Evolutionary conservation across 2,329 filamentous ascomycete genomes (phyloP), one percentile per base, ranked within the genome.

Genomic region (Fusarium aywerte): DNA sequence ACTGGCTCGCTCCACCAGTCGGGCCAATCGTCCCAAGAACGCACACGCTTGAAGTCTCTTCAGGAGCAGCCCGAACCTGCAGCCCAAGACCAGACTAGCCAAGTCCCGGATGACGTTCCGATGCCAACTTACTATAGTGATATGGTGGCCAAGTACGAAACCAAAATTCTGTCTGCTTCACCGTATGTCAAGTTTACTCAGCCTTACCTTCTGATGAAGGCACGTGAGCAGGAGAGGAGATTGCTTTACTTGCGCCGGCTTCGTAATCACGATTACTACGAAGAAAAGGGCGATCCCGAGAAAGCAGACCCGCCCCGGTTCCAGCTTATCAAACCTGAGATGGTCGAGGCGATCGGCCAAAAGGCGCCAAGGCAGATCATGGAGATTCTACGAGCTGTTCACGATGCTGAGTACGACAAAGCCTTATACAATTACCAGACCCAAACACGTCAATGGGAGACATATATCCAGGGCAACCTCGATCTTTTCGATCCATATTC

Each of bases 361-460:
- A 90, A 90, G 70, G 91, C 92, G 5, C 92, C 94, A 0, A 88
- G 89, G 42, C 93, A 97, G 74, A 92, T 97, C 31, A 93, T 94
- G 81, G 95, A 98, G 72, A 93, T 98, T 47, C 81, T 99, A 8
- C 93, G 96, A 76, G 96, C 96, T 21, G 94, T 97, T 13, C 94
- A 98, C 77, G 93, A 97, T 75, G 94, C 94, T 3, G 96, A 99
- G 77, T 97, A 98, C 72, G 94, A 99, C 76, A 97, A 96, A 78
- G 94, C 95, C 2, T 81, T 96, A 32, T 92, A 97, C 78, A 93
- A 94, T 71, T 99, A 98, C 75, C 88, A 93, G 76, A 97, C 93
- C 0, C 95, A 98, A 76, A 97, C 93, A 57, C 88, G 92, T 29
- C 94, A 97, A 71, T 99, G 96, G 96, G 96, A 99, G 76, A 92